phyloP scores from a whole-genome alignment of 164 flowering plant genomes.

The Nymphaea colorata region DNA sequence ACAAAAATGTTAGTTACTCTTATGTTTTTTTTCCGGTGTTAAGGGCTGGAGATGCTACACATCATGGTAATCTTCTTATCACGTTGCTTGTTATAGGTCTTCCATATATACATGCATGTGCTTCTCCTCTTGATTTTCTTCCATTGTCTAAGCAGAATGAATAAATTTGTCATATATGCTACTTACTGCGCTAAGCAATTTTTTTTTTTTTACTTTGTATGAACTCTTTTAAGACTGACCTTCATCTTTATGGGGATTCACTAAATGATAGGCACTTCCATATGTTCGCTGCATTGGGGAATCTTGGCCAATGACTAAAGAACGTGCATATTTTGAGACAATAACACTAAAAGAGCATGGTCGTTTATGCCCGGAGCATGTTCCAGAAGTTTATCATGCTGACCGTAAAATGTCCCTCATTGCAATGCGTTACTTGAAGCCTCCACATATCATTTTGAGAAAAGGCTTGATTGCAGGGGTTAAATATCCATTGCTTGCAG shows the following conservation, averaged over 20 bases:
- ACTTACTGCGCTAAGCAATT: not conserved
- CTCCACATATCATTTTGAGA: conserved; percentile 87
- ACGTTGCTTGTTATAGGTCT: not conserved
- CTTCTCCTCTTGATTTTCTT: not conserved
- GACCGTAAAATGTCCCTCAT: conserved; percentile 82
- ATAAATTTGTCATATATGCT: no score
- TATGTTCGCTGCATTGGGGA: conserved; percentile 91
- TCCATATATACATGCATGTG: not conserved
- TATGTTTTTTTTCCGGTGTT: no score
- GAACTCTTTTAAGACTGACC: not conserved
- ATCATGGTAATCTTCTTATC: not conserved
- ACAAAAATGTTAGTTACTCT: no score
- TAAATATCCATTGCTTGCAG: conserved; percentile 79
- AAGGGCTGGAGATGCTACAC: no score
- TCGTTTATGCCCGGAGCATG: conserved; percentile 63
- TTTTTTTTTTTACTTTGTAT: not conserved
- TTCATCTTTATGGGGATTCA: not conserved
- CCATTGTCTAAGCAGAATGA: not conserved
- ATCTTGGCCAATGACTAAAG: conserved; percentile 95
- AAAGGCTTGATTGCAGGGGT: conserved; percentile 89
- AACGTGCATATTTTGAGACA: conserved; percentile 93
- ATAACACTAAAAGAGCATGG: conserved; percentile 54
- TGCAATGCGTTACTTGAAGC: conserved; percentile 90
- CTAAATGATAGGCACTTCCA: conserved; percentile 67
- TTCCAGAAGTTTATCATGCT: conserved; percentile 91